Evolutionary conservation across 768 basidiomycete species (phyloP).

Genomic region (Floccularia luteovirens): DNA sequence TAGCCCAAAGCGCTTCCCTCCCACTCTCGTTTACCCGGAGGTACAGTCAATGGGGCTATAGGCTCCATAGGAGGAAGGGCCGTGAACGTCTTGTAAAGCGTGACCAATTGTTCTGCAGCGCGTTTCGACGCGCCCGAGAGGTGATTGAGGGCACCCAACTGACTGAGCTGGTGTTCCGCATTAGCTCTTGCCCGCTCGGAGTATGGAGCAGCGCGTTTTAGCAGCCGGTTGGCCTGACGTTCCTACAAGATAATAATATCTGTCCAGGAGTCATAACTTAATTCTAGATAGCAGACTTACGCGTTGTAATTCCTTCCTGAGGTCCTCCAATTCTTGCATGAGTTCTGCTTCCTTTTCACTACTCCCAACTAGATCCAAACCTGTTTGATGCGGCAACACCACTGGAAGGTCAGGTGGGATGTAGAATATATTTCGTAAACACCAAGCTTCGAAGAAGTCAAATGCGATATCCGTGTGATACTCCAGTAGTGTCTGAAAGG

Average conservation of each 20-base stretch:
- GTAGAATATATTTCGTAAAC: conserved; percentile 79
- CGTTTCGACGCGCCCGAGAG: neutral
- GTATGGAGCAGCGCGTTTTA: conserved; percentile 41
- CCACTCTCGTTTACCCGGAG: neutral
- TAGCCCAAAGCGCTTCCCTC: neutral
- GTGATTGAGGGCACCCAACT: conserved; percentile 6
- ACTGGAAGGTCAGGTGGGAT: conserved; percentile 62
- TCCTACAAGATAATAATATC: conserved; percentile 38
- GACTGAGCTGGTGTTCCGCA: conserved; percentile 33
- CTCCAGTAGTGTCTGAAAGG: conserved; percentile 85
- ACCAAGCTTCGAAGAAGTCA: conserved; percentile 90
- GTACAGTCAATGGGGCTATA: neutral
- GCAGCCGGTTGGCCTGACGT: conserved; percentile 53
- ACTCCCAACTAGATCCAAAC: conserved; percentile 55
- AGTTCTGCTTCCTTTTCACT: conserved; percentile 55
- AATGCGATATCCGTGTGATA: conserved; percentile 86
- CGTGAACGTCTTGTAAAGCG: neutral
- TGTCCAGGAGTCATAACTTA: conserved; percentile 1
- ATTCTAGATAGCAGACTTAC: conserved; percentile 33
- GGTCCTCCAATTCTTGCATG: conserved; percentile 58
- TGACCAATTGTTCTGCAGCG: neutral
- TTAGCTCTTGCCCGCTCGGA: conserved; percentile 38
- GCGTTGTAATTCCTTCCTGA: conserved; percentile 60
- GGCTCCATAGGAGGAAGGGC: neutral
- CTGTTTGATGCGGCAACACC: conserved; percentile 70